Base-by-base conservation (phyloP, 371 early-diverging fungal genomes). In the Blakeslea trispora region DNA sequence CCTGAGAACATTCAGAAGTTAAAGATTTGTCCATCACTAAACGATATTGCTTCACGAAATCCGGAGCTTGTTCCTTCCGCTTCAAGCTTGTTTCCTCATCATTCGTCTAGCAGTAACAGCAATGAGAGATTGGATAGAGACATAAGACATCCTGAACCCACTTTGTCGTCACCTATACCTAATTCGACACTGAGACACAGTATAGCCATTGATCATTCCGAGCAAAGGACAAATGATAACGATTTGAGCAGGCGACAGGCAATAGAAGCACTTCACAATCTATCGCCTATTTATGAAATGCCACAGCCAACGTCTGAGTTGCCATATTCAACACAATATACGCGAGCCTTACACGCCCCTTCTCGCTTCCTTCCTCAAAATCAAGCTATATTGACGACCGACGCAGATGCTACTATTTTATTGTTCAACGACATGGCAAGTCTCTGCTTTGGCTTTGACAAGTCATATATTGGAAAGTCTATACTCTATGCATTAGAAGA, bases 321-420 rank as follows among this genome's bases (percentile, higher is more conserved):
- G 15, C 24, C 49, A 44, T 41, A 23, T 53, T 32, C 55, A 22
- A 21, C 72, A 48, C 57, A 79, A 55, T 70, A 70, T 41, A 68
- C 57, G 54, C 49, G 61, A 34, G 66, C 72, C 47, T 49, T 85
- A n/a, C 85, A 86, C 55, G 77, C 82, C 14, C 86, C 88, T 8
- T 82, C 80, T 5, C 74, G 88, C 19, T 85, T 81, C 40, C 57
- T 80, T 11, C 86, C 88, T 1, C 83, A 82, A 55, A 83, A 75
- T 51, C 84, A 88, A 55, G 86, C 84, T 23, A 85, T 85, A 51
- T 71, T 85, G 19, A 86, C 88, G 0, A 85, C 86, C 0, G 75
- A 80, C 56, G 67, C 61, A 6, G 57, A 80, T 35, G 75, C 75
- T 45, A 68, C 66, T 11, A 72, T 84, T 11, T 59, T 81, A 43